A percentile compares a stretch with the other conserved stretches of the same genome.
These are phyloP conservation scores for Monosporozyma siamensis DNA, from an alignment of 805 yeast genomes.

Conservation along the genomic window DNA sequence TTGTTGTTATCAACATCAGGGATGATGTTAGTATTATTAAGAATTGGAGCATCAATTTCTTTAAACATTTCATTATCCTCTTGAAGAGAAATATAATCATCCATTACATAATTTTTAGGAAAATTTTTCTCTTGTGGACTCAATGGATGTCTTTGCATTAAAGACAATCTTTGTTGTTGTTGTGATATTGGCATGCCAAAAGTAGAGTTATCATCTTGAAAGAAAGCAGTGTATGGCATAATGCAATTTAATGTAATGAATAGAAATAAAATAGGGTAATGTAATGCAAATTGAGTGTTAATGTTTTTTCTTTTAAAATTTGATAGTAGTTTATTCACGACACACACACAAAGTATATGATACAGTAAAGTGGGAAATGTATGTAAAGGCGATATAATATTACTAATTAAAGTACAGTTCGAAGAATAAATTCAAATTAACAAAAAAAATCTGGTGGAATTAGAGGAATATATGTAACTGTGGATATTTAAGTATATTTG, in stretches of 20 bases:
- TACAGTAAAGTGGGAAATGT: background rate
- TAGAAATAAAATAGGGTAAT: background rate
- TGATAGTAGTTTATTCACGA: too few species aligned
- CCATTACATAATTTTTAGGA: background rate
- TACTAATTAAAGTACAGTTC: too few species aligned
- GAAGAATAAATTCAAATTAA: too few species aligned
- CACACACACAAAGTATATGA: background rate
- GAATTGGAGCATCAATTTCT: background rate
- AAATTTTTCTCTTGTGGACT: background rate
- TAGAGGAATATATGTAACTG: too few species aligned
- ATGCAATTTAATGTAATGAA: background rate
- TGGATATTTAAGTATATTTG: too few species aligned
- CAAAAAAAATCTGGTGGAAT: too few species aligned
- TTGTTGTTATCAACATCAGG: background rate
- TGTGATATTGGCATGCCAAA: background rate
- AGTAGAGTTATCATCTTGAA: background rate
- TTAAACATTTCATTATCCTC: background rate
- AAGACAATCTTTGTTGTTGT: background rate
- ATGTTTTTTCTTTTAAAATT: too few species aligned
- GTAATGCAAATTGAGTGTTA: too few species aligned
- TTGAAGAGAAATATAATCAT: background rate
- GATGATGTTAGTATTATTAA: too few species aligned
- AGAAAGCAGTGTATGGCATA: background rate
- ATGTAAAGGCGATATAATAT: too few species aligned
- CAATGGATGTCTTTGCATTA: background rate